Percentiles rank a stretch among this genome's conserved stretches.
These are phyloP conservation scores for Cladosporium sp. DNA, from an alignment of 2,329 filamentous ascomycete genomes.

Conservation along the genomic window DNA sequence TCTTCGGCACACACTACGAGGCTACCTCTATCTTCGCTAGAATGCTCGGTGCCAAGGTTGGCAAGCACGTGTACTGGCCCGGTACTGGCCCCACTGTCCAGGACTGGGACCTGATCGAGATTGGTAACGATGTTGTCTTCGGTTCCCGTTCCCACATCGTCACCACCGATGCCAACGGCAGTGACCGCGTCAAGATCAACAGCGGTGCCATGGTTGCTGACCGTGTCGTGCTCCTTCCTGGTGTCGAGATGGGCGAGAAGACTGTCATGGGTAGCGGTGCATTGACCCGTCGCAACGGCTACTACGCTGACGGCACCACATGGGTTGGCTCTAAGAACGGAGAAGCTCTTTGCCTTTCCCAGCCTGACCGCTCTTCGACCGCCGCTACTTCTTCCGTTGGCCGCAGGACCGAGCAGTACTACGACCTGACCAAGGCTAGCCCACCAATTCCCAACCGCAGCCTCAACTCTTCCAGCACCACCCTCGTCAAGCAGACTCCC, in stretches of 20 bases:
- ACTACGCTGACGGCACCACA: constrained; percentile 48
- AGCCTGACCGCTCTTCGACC: constrained; percentile 19
- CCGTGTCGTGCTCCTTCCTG: constrained; percentile 54
- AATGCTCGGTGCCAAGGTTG: constrained; percentile 54
- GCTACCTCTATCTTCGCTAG: constrained; percentile 54
- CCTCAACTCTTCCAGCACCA: constrained; percentile 33
- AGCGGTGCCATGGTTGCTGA: constrained; percentile 59
- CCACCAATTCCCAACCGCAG: constrained; percentile 21
- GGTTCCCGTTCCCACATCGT: constrained; percentile 57
- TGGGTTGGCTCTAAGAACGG: constrained; percentile 56
- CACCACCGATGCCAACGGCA: constrained; percentile 54
- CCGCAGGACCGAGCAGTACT: constrained; percentile 17
- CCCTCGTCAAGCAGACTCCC: constrained; percentile 24
- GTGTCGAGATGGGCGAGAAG: constrained; percentile 50
- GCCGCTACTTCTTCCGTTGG: constrained; percentile 12
- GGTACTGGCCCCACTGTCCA: constrained; percentile 56
- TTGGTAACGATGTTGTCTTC: constrained; percentile 62
- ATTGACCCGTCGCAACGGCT: constrained; percentile 48
- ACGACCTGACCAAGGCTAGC: constrained; percentile 21
- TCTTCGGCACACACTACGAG: constrained; percentile 59
- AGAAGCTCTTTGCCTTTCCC: constrained; percentile 50
- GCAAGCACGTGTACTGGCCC: constrained; percentile 58
- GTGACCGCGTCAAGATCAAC: constrained; percentile 49
- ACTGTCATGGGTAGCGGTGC: constrained; percentile 58
- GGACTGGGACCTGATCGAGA: constrained; percentile 57